Conservation (phyloP, 208 protist genomes). For the Trypanosoma vivax region DNA sequence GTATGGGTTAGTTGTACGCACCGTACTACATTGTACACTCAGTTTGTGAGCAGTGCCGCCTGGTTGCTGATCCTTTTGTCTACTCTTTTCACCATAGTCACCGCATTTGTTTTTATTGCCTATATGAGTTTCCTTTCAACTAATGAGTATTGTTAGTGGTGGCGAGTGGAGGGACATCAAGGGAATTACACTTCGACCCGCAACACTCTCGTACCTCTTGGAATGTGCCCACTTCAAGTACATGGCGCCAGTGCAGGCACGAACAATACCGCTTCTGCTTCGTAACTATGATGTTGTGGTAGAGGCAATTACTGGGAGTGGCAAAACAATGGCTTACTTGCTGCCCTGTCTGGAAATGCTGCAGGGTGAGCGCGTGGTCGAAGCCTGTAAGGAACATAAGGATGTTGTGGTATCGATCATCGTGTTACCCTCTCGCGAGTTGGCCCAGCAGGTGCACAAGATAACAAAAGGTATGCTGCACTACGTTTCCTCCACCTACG, state of each 20-base stretch:
- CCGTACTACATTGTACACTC: no score
- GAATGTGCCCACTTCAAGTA: conserved; percentile 69
- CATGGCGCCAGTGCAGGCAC: conserved; percentile 91
- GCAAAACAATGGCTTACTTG: conserved; percentile 93
- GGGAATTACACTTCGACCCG: conserved; percentile 52
- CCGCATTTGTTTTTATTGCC: conserved; percentile 4
- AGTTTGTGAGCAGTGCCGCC: no score
- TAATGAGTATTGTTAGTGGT: conserved; percentile 23
- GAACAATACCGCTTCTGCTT: conserved; percentile 85
- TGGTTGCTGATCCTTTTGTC: conserved; percentile 10
- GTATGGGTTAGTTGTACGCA: no score
- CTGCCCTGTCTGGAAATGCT: conserved; percentile 87
- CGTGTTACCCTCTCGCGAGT: conserved; percentile 90
- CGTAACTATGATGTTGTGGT: conserved; percentile 90
- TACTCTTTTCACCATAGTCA: conserved; percentile 1
- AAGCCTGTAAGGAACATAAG: conserved; percentile 37
- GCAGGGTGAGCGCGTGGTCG: conserved; percentile 43
- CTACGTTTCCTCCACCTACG: conserved; percentile 52
- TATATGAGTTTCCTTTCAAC: background rate
- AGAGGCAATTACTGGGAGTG: conserved; percentile 91
- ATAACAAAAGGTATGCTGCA: conserved; percentile 69
- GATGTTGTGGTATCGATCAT: conserved; percentile 84
- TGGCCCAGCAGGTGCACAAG: conserved; percentile 92
- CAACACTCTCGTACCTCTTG: conserved; percentile 56
- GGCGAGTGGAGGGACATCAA: conserved; percentile 77